Evolutionary conservation across 2,329 filamentous ascomycete genomes (phyloP).

Genomic region (Allantophomopsis cytisporea): DNA sequence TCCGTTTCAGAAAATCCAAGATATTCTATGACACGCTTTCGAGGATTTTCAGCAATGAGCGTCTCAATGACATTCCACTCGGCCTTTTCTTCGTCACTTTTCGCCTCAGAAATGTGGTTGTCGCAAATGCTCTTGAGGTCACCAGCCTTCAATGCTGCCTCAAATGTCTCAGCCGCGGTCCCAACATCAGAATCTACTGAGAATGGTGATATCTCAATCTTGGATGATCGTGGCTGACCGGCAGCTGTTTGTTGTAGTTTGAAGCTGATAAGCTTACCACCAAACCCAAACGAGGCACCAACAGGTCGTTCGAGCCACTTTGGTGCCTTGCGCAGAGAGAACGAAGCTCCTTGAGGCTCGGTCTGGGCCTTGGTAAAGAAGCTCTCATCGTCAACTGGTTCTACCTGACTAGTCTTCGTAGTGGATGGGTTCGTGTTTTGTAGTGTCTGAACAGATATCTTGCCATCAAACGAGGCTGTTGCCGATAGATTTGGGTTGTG

Average conservation of each 20-base stretch:
- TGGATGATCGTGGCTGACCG: slow-evolving; percentile 56
- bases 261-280: slow-evolving; percentile 78
- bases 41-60: slow-evolving; percentile 71
- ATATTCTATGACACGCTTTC: slow-evolving; percentile 75
- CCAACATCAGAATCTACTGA: slow-evolving; percentile 77
- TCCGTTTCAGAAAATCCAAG: slow-evolving; percentile 64
- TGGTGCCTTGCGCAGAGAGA: slow-evolving; percentile 74
- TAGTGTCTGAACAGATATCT: slow-evolving; percentile 84
- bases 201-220: slow-evolving; percentile 75
- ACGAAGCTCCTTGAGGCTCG: slow-evolving; percentile 80
- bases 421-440: slow-evolving; percentile 80
- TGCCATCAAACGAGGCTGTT: slow-evolving; percentile 93
- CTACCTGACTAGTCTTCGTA: slow-evolving; percentile 53
- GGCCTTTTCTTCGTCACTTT: slow-evolving; percentile 81
- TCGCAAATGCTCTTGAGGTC: slow-evolving; percentile 71
- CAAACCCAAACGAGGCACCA: slow-evolving; percentile 87
- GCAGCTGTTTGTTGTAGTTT: slow-evolving; percentile 41
- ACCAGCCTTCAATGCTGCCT: slow-evolving; percentile 65
- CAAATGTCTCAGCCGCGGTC: slow-evolving; percentile 75
- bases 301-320: slow-evolving; percentile 81
- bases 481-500: slow-evolving; percentile 85
- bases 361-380: slow-evolving; percentile 93
- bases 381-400: slow-evolving; percentile 74
- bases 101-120: slow-evolving; percentile 59
- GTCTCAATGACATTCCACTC: slow-evolving; percentile 95